Conservation (phyloP, 2,329 filamentous ascomycete species). For the Stachybotrys elegans region DNA sequence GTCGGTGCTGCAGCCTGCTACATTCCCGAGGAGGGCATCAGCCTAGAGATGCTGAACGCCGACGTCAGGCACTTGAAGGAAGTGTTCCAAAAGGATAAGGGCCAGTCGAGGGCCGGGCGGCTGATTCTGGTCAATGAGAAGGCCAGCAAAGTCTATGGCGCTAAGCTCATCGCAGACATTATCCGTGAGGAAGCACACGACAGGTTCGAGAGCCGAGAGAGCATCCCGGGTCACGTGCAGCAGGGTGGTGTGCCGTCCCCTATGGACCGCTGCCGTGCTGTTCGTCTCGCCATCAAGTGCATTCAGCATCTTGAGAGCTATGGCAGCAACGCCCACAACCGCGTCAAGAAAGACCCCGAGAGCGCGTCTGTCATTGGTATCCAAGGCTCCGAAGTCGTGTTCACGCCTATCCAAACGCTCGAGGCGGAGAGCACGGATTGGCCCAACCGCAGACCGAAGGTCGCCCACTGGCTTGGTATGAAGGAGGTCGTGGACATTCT, state of each 20-base stretch:
- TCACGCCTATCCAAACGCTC: slow-evolving; percentile 73
- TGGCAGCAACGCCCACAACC: slow-evolving; percentile 57
- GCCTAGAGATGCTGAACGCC: slow-evolving; percentile 82
- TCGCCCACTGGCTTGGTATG: slow-evolving; percentile 79
- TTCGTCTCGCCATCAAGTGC: slow-evolving; percentile 88
- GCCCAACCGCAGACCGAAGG: slow-evolving; percentile 78
- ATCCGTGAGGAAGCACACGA: slow-evolving; percentile 90
- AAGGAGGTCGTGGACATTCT: slow-evolving; percentile 81
- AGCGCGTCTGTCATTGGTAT: slow-evolving; percentile 86
- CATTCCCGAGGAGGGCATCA: slow-evolving; percentile 93
- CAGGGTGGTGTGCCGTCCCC: slow-evolving; percentile 89
- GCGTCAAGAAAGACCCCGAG: slow-evolving; percentile 68
- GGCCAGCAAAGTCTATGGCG: slow-evolving; percentile 83
- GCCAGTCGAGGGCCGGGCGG: slow-evolving; percentile 84
- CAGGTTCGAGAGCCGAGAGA: slow-evolving; percentile 86
- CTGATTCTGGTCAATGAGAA: slow-evolving; percentile 97
- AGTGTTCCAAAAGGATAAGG: slow-evolving; percentile 78
- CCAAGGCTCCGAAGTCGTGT: slow-evolving; percentile 83
- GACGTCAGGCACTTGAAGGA: slow-evolving; percentile 88
- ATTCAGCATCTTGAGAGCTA: slow-evolving; percentile 85
- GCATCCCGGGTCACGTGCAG: slow-evolving; percentile 90
- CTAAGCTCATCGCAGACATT: slow-evolving; percentile 90
- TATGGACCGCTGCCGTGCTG: slow-evolving; percentile 92
- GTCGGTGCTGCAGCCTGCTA: slow-evolving; percentile 92
- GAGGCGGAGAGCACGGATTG: slow-evolving; percentile 89